These are phyloP conservation scores for Claviceps capensis DNA, from an alignment of 2,329 filamentous ascomycete genomes.

Conservation along the genomic window DNA sequence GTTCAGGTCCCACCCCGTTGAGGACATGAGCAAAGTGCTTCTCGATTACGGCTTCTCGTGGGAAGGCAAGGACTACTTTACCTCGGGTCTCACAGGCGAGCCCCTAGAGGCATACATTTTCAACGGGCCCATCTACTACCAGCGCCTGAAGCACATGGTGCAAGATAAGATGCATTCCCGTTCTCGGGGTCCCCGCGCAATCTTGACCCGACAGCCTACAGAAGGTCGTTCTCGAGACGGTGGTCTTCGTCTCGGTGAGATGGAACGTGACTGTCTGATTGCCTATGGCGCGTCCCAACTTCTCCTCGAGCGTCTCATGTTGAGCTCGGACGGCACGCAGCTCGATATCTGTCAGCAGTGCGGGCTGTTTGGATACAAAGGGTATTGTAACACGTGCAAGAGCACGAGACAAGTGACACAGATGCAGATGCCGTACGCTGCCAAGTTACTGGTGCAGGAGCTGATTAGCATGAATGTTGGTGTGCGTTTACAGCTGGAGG, in stretches of 20 bases:
- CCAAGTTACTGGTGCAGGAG: constrained; percentile 91
- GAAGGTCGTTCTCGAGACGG: constrained; percentile 89
- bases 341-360: constrained; percentile 92
- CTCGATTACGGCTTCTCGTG: constrained; percentile 87
- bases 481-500: constrained; percentile 75
- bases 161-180: constrained; percentile 99
- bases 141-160: constrained; percentile 99
- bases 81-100: constrained; percentile 88
- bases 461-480: constrained; percentile 98
- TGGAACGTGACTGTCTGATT: constrained; percentile 97
- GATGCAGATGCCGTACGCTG: constrained; percentile 96
- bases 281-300: constrained; percentile 92
- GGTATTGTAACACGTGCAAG: constrained; percentile 88
- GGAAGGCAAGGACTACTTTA: constrained; percentile 94
- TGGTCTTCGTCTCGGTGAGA: constrained; percentile 86
- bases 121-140: constrained; percentile 98
- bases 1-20: constrained; percentile 70
- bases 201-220: constrained; percentile 87
- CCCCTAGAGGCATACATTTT: constrained; percentile 92
- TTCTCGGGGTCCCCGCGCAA: constrained; percentile 76
- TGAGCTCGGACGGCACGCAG: constrained; percentile 77
- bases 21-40: constrained; percentile 78
- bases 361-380: constrained; percentile 88
- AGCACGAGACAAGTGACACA: constrained; percentile 71
- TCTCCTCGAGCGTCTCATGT: constrained; percentile 85